A percentile compares a stretch with the other conserved stretches of the same genome.
Evolutionary conservation across 495 filamentous ascomycete species (phyloP).

Genomic region (Thozetella sp.): DNA sequence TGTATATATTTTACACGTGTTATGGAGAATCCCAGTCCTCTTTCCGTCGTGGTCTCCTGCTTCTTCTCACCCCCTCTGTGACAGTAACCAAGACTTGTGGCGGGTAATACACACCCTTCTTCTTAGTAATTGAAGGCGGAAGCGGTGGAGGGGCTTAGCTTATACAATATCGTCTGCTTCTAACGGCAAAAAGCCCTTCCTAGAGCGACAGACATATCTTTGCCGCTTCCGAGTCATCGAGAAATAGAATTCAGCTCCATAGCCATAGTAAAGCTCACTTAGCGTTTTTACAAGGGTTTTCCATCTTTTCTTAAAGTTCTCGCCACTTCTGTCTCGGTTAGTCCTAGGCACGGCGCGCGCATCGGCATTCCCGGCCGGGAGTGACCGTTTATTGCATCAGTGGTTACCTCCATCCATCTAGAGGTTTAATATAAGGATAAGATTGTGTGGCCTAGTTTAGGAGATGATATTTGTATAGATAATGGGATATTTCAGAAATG

Average conservation of each 20-base stretch:
- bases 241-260: background rate
- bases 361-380: background rate
- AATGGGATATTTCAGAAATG: no score
- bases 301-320: background rate
- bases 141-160: background rate
- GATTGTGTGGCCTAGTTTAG: no score
- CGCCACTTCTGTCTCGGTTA: background rate
- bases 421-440: no score
- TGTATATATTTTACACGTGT: no score
- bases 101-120: background rate
- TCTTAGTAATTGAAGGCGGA: background rate
- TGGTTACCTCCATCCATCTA: background rate
- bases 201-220: background rate
- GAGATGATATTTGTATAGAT: no score
- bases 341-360: background rate
- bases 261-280: background rate
- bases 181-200: background rate
- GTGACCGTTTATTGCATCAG: no score
- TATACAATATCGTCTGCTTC: background rate
- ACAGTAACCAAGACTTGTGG: background rate
- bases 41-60: background rate
- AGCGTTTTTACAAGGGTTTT: background rate
- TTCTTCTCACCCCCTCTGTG: background rate
- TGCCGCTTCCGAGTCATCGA: background rate
- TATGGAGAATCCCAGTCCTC: background rate